A percentile compares a stretch with the other conserved stretches of the same genome.
phyloP scores from a whole-genome alignment of 257 asterid species.

The Henckelia pumila region DNA sequence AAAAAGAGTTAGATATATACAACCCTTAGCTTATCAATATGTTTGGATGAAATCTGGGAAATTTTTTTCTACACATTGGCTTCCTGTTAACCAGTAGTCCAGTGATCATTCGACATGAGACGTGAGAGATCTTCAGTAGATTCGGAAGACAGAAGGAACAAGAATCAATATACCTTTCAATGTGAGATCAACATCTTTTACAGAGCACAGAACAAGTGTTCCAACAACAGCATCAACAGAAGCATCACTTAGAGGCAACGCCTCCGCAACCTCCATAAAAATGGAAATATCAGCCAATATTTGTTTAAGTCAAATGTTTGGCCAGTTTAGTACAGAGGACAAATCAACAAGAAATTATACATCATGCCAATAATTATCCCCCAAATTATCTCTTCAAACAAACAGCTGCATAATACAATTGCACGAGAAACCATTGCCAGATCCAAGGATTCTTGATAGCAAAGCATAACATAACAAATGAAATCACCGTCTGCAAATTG shows the following conservation, averaged over 20 bases:
- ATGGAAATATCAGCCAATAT: background rate
- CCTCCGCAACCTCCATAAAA: conserved; percentile 71
- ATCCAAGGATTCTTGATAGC: too few relatives aligned
- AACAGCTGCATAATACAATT: background rate
- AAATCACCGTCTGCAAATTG: too few relatives aligned
- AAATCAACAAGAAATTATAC: background rate
- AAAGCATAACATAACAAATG: too few relatives aligned
- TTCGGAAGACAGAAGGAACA: conserved; percentile 1
- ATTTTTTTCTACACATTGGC: too few relatives aligned
- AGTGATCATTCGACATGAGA: background rate
- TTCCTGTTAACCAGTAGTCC: background rate
- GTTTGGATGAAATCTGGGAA: too few relatives aligned
- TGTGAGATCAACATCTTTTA: conserved; percentile 60
- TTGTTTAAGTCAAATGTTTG: background rate
- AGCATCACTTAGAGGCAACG: conserved; percentile 72
- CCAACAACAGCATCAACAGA: conserved; percentile 89
- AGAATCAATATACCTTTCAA: conserved; percentile 50
- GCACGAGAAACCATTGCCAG: background rate
- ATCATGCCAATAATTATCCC: background rate
- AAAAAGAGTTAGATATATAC: background rate
- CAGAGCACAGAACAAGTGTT: conserved; percentile 92
- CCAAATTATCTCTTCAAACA: too few relatives aligned
- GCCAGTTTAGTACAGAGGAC: background rate
- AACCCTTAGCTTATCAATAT: background rate
- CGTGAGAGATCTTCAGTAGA: background rate